Conservation (phyloP, 140 eudicot species). For the Bidens hawaiensis region DNA sequence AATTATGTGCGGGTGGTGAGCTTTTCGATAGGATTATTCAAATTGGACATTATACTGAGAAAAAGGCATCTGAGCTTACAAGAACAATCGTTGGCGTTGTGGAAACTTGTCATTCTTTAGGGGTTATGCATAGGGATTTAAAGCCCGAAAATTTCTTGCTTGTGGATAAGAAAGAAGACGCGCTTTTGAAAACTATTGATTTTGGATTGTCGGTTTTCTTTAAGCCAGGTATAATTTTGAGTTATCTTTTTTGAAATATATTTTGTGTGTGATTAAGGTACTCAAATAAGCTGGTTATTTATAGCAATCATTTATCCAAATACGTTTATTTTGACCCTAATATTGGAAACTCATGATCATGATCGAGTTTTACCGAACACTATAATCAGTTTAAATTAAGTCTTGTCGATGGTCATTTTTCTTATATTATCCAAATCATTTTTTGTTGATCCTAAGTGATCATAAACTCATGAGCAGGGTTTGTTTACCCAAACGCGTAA, state of each 20-base stretch:
- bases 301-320: neutral
- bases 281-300: neutral
- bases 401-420: neutral
- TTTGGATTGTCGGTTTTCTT: neutral
- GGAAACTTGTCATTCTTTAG: constrained; percentile 2
- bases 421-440: neutral
- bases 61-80: neutral
- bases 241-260: neutral
- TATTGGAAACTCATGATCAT: constrained; percentile 1
- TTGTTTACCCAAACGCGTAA: neutral
- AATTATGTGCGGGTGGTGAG: constrained; percentile 9
- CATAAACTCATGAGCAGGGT: neutral
- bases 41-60: neutral
- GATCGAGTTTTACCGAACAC: neutral
- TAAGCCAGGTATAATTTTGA: neutral
- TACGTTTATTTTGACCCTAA: neutral
- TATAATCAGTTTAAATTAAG: neutral
- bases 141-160: constrained; percentile 4
- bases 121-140: constrained; percentile 2
- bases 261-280: neutral
- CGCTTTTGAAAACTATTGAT: neutral
- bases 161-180: constrained; percentile 1
- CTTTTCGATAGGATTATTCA: constrained; percentile 3
- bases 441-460: neutral
- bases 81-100: neutral